Base-by-base conservation (phyloP, 2,329 filamentous ascomycete genomes). In the Dactylellina sp. region DNA sequence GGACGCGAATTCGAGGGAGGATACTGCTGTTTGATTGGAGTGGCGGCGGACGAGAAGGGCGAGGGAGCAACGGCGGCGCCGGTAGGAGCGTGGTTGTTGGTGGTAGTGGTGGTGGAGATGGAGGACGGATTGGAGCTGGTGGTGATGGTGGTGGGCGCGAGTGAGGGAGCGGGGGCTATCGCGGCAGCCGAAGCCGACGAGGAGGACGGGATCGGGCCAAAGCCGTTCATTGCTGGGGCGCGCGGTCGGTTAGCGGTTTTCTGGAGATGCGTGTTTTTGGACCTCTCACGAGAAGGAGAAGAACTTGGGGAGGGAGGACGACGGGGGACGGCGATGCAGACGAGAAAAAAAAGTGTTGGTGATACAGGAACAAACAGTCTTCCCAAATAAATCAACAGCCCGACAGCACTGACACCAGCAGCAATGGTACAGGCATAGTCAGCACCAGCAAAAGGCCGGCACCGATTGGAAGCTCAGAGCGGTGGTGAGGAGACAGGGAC, bases 151-250 rank as follows among this genome's bases (percentile, higher is more conserved):
- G 28, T 6, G 61, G 46, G 49, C n/a, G 53, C 46, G 22, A 20
- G 11, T 7, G 55, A 24, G 37, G 61, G 35, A 16, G 59, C 60
- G 52, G 61, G 50, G 65, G 50, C 40, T 5, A 46, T 39, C 25
- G 49, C 32, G 32, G 64, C 20, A 32, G 64, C 25, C 20, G 55
- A 28, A 24, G 64, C n/a, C 37, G 64, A 53, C 4, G 63, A 32
- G 25, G 50, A 20, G 12, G 65, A 52, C 39, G 70, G 70, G 37
- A 47, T 2, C 12, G 28, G 37, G 18, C 61, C 61, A 40, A 74
- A 65, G 28, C 70, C 70, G 56, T 74, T 74, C 70, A 74, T 74
- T 44, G 61, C 61, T 66, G 61, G 24, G 32, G 42, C 55, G 46
- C n/a, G 53, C 40, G 46, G 18, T 49, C 22, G 50, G 39, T 59